Base-by-base conservation (phyloP, 1,284 basidiomycete species). In the Retiboletus flavoniger region DNA sequence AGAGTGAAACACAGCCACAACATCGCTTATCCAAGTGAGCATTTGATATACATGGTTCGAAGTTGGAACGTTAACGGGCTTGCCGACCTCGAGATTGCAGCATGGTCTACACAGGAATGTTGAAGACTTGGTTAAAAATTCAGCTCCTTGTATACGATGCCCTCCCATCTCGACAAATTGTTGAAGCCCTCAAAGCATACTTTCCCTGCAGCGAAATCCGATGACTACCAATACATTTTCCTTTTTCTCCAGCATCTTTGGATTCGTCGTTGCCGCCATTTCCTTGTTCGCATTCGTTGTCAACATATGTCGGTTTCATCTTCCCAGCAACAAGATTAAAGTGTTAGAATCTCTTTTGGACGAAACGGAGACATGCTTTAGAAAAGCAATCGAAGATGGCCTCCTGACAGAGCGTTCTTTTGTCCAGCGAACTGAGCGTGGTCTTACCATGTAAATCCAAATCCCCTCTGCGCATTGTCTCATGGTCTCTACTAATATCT, bases 261-360 rank as follows among this genome's bases (percentile, higher is more conserved):
- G 45, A 19, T 32, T 58, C 7, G 4, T 57, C 1, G 54, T 35
- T 13, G 31, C 45, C 3, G 55, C 16, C 1, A 52, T 58, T 1
- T 52, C 56, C 0, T 16, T 60, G 1, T 3, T 38, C 0, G 26
- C 31, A 1, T 31, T 54, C 3, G 0, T 52, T 16, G 4, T 50
- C 21, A 39, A 35, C 1, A 21, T 36, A 24, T 55, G 43, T 3
- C 55, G 32, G 5, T 32, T 51, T 4, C 55, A 49, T 3, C 55
- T 60, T 6, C 59, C 59, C 0, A 61, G 46, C 17, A 47, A 45
- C 3, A 61, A 19, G 29, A 60, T 60, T n/a, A 54, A 58, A 9
- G 14, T 0, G 1, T 19, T 60, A 9, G 59, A 61, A 4, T 9
- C 19, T 1, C 2, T 59, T 4, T 1, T 61, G 9, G 43, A 50